Percentiles rank a stretch among this genome's conserved stretches.
Evolutionary conservation across 179 eudicot species (phyloP).

Genomic region (Camellia oleifera): DNA sequence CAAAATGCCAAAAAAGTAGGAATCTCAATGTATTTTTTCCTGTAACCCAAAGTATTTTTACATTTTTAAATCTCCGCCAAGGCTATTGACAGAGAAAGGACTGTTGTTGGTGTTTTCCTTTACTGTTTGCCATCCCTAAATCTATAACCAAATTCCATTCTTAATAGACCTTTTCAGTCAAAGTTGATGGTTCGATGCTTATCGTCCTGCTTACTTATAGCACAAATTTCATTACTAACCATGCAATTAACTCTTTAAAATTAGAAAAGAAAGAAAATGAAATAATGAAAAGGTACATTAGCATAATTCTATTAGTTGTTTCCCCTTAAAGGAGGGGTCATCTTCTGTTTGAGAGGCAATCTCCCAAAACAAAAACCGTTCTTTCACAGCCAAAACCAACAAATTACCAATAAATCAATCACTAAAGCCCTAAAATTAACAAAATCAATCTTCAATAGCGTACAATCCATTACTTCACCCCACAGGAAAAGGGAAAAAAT

Average conservation of each 20-base stretch:
- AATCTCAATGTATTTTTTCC: no score
- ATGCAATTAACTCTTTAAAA: background rate
- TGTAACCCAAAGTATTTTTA: no score
- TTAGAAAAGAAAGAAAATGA: background rate
- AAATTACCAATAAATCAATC: constrained; percentile 10
- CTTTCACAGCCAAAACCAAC: constrained; percentile 3
- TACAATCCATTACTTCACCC: background rate
- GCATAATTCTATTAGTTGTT: background rate
- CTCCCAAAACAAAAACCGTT: background rate
- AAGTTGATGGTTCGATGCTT: background rate
- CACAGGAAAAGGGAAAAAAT: background rate
- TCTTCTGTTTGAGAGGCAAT: background rate
- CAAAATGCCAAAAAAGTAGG: no score
- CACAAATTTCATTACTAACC: background rate
- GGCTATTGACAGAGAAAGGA: no score
- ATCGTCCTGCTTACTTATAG: background rate
- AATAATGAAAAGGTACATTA: background rate
- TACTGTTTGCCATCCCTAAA: background rate
- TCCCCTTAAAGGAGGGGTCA: background rate
- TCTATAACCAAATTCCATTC: background rate
- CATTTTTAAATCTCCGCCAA: no score
- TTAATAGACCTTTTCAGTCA: background rate
- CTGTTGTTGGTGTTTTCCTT: no score
- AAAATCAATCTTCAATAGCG: background rate
- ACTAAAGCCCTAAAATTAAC: background rate